These are phyloP conservation scores for apple (Malus domestica) DNA, from an alignment of 306 rosid species.

Conservation along the genomic window DNA sequence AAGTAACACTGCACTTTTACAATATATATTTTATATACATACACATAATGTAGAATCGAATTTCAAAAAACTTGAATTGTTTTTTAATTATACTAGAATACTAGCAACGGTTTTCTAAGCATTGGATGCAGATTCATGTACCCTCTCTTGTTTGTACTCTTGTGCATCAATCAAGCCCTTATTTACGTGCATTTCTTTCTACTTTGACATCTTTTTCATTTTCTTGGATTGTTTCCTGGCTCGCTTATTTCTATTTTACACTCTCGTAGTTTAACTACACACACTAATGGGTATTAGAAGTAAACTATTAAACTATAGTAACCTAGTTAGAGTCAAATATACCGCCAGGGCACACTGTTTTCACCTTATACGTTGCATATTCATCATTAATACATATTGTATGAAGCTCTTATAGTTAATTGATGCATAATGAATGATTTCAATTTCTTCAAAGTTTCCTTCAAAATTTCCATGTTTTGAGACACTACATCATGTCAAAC, in stretches of 20 bases:
- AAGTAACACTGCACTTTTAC: background rate
- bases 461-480: background rate
- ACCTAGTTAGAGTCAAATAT: no score
- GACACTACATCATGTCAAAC: conserved; percentile 3
- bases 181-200: background rate
- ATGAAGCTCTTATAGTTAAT: background rate
- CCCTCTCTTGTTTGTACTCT: background rate
- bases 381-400: background rate
- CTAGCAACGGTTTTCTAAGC: background rate
- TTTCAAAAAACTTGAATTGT: no score
- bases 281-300: no score
- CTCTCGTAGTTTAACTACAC: background rate
- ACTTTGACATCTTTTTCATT: background rate
- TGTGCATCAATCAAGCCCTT: background rate
- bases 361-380: background rate
- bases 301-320: no score
- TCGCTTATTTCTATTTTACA: background rate
- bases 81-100: background rate
- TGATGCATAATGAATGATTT: background rate
- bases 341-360: background rate
- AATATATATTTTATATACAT: background rate
- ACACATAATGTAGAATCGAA: no score
- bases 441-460: background rate
- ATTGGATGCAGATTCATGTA: background rate
- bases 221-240: background rate